Percentiles rank a stretch among this genome's conserved stretches.
These are phyloP conservation scores for Trifolium subterraneum DNA, from an alignment of 306 rosid species.

Conservation along the genomic window DNA sequence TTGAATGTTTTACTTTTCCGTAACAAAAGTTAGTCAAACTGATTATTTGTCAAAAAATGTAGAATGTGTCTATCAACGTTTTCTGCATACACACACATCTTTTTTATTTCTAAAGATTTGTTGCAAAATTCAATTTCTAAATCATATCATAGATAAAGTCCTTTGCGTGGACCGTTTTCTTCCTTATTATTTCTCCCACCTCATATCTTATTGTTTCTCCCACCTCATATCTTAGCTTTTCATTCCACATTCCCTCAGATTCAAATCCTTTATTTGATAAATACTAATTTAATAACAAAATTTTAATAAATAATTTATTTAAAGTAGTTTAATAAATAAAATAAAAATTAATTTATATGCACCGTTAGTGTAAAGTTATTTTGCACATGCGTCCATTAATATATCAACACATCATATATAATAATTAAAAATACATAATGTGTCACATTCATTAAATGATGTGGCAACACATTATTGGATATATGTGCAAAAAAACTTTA, in stretches of 20 bases:
- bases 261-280: too few species aligned
- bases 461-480: too few species aligned
- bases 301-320: too few species aligned
- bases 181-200: not conserved
- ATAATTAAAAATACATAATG: too few species aligned
- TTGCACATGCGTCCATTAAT: too few species aligned
- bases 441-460: too few species aligned
- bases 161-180: conserved; percentile 30
- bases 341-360: too few species aligned
- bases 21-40: conserved; percentile 61
- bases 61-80: conserved; percentile 47
- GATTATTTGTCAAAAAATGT: conserved; percentile 58
- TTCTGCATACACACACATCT: conserved; percentile 23
- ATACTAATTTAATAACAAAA: too few species aligned
- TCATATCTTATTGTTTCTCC: not conserved
- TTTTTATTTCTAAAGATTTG: conserved; percentile 37
- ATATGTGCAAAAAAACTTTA: too few species aligned
- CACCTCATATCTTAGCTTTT: not conserved
- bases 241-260: not conserved
- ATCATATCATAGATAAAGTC: conserved; percentile 50
- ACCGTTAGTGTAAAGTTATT: too few species aligned
- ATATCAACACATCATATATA: too few species aligned
- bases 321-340: too few species aligned
- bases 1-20: conserved; percentile 52
- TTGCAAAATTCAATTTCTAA: conserved; percentile 8